A percentile compares a stretch with the other conserved stretches of the same genome.
Conservation (phyloP, 2,329 filamentous ascomycete genomes). For the Davidsoniella australis region DNA sequence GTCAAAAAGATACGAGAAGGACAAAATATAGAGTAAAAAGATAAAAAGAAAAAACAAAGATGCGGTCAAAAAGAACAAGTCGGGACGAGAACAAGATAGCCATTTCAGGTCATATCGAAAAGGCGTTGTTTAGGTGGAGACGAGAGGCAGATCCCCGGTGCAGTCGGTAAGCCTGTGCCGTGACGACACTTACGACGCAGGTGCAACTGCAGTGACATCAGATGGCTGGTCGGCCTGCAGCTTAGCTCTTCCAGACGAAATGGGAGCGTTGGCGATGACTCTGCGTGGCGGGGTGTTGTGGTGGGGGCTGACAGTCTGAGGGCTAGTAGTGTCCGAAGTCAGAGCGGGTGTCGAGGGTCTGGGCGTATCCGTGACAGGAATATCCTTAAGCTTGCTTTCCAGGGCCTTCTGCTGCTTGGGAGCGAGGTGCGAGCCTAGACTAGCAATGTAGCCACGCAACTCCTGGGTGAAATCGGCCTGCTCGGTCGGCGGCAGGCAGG, state of each 20-base stretch:
- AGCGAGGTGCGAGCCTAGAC: conserved; percentile 45
- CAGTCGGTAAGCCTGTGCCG: not conserved
- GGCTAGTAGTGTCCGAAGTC: conserved; percentile 44
- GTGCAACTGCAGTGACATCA: no score
- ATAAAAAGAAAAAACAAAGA: conserved; percentile 6
- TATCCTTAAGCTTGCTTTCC: conserved; percentile 17
- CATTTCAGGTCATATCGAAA: not conserved
- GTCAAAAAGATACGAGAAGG: conserved; percentile 1
- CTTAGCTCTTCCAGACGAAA: no score
- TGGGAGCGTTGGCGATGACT: no score
- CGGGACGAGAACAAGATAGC: not conserved
- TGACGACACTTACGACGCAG: no score
- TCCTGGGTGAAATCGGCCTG: conserved; percentile 42
- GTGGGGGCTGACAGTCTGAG: conserved; percentile 32
- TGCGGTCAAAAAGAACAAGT: not conserved
- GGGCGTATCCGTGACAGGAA: conserved; percentile 15
- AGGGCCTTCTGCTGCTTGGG: conserved; percentile 39
- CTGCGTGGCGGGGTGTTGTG: conserved; percentile 47
- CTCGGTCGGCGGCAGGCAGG: conserved; percentile 41
- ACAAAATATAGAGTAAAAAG: conserved; percentile 5
- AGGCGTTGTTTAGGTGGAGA: no score
- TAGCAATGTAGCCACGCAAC: conserved; percentile 43
- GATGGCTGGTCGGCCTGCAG: no score
- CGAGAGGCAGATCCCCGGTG: not conserved
- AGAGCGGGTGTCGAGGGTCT: conserved; percentile 44